Evolutionary conservation across 1,284 basidiomycete species (phyloP).

Genomic region (Rhizoctonia solani): DNA sequence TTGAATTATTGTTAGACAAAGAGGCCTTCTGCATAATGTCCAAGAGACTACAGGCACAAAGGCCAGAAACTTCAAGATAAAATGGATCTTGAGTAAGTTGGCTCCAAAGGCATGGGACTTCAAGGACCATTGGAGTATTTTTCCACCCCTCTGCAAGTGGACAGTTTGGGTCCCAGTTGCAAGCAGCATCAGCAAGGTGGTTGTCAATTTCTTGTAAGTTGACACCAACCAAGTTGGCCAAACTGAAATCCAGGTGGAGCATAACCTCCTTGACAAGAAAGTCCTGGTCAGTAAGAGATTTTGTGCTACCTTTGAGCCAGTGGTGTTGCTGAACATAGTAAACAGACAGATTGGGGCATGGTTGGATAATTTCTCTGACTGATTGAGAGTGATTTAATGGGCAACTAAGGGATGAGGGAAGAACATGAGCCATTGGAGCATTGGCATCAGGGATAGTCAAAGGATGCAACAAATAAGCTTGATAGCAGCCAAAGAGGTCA

Average conservation of each 20-base stretch:
- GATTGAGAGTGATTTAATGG: neutral
- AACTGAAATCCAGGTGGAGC: neutral
- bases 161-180: neutral
- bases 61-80: neutral
- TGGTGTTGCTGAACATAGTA: constrained; percentile 3
- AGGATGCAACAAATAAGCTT: no score
- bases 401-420: no score
- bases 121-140: neutral
- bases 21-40: neutral
- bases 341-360: constrained; percentile 13
- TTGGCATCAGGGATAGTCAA: no score
- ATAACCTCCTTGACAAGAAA: neutral
- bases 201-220: neutral
- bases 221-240: neutral
- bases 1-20: neutral
- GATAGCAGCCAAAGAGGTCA: no score
- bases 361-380: neutral
- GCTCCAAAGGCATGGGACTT: neutral
- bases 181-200: neutral
- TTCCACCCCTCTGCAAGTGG: no score
- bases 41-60: constrained; percentile 1
- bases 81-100: no score
- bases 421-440: no score
- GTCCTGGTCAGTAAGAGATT: neutral
- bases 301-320: constrained; percentile 8